phyloP scores from a whole-genome alignment of 306 rosid species.

The Begonia fuchsioides region DNA sequence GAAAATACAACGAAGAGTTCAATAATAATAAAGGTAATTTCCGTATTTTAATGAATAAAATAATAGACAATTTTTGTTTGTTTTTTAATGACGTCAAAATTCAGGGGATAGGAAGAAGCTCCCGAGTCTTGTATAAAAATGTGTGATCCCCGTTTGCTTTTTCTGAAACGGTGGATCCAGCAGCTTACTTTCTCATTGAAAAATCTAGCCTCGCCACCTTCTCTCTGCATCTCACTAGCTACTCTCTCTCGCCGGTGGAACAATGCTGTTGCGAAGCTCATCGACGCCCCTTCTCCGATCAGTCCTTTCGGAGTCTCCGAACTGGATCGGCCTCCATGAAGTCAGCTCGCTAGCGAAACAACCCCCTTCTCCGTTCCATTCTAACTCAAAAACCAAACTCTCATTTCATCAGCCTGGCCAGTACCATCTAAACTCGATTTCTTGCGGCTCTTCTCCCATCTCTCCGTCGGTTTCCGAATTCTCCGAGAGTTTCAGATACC shows the following conservation, averaged over 20 bases:
- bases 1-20: no score
- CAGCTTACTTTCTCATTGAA: no score
- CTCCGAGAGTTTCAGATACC: constrained; percentile 17
- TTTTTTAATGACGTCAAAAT: no score
- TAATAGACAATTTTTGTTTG: no score
- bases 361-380: constrained; percentile 17
- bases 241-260: neutral
- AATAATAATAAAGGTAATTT: no score
- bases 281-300: constrained; percentile 73
- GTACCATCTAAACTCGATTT: constrained; percentile 17
- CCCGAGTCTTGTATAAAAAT: no score
- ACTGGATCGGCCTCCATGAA: constrained; percentile 24
- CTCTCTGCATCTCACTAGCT: no score
- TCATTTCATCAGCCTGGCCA: constrained; percentile 24
- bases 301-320: constrained; percentile 36
- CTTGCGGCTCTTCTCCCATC: constrained; percentile 57
- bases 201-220: no score
- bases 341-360: constrained; percentile 19
- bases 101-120: no score
- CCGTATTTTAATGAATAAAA: no score
- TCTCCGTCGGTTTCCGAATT: constrained; percentile 37
- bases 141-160: no score
- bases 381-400: constrained; percentile 15
- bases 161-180: no score
- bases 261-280: constrained; percentile 66